Conservation (phyloP, 371 early-diverging fungal species). For the Mortierella sp. region DNA sequence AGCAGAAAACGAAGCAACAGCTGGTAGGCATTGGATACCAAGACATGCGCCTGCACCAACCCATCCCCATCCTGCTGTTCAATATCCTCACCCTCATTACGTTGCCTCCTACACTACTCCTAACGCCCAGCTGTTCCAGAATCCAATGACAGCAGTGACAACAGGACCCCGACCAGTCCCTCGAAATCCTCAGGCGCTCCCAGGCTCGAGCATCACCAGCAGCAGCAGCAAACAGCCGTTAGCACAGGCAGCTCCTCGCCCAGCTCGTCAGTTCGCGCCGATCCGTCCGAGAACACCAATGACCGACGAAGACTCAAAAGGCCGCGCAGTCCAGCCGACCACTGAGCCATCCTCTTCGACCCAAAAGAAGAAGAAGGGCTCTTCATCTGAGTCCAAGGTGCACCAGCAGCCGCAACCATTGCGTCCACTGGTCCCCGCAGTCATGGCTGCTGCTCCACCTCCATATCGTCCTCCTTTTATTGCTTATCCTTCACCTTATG, state of each 20-base stretch:
- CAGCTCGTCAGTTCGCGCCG: constrained; percentile 45
- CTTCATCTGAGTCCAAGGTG: constrained; percentile 13
- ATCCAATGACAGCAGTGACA: constrained; percentile 8
- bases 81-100: constrained; percentile 51
- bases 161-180: constrained; percentile 11
- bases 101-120: constrained; percentile 54
- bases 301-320: constrained; percentile 42
- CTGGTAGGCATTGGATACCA: constrained; percentile 53
- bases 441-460: constrained; percentile 34
- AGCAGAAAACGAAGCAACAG: constrained; percentile 24
- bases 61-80: constrained; percentile 25
- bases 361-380: constrained; percentile 34
- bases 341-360: constrained; percentile 22
- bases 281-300: constrained; percentile 54
- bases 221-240: constrained; percentile 9
- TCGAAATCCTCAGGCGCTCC: constrained; percentile 31
- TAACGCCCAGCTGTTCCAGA: constrained; percentile 33
- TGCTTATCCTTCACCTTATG: constrained; percentile 39
- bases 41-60: constrained; percentile 38
- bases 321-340: constrained; percentile 31
- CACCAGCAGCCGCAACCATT: constrained; percentile 5
- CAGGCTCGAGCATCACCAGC: background rate
- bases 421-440: constrained; percentile 37
- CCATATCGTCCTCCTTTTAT: constrained; percentile 50
- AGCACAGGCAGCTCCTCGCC: constrained; percentile 16